phyloP scores from a whole-genome alignment of 352 stramenopile species.

The Blastocystis sp. region DNA sequence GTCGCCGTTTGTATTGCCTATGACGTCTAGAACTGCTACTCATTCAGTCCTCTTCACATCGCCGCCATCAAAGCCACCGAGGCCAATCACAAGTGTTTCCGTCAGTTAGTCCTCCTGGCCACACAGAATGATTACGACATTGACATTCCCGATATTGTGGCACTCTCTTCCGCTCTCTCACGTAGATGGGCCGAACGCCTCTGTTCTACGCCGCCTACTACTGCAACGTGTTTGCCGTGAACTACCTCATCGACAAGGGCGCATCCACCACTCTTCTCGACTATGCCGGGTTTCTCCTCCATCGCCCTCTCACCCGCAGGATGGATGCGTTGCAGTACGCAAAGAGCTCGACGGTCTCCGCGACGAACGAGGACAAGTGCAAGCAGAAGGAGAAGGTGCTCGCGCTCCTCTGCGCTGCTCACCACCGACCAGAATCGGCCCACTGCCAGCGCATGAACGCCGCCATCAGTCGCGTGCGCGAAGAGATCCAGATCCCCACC shows the following conservation, averaged over 20 bases:
- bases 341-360: not conserved
- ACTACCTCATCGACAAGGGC: not conserved
- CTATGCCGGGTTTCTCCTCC: constrained; percentile 4
- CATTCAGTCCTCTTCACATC: constrained; percentile 27
- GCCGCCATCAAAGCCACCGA: not conserved
- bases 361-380: not conserved
- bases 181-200: constrained; percentile 10
- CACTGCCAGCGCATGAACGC: not conserved
- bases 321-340: constrained; percentile 19
- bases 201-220: constrained; percentile 44
- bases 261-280: constrained; percentile 9
- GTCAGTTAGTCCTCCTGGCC: not conserved
- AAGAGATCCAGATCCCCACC: not conserved
- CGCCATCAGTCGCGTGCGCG: not conserved
- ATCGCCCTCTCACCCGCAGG: not conserved
- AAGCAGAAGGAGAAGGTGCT: not conserved
- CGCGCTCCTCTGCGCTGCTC: not conserved
- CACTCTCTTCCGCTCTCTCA: not conserved
- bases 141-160: constrained; percentile 34
- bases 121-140: not conserved
- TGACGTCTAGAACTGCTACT: constrained; percentile 30
- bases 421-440: not conserved
- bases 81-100: not conserved
- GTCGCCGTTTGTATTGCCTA: not conserved
- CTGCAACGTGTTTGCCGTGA: not conserved